phyloP scores from a whole-genome alignment of 495 filamentous ascomycete species.

The Hapsidospora chrysogenum region DNA sequence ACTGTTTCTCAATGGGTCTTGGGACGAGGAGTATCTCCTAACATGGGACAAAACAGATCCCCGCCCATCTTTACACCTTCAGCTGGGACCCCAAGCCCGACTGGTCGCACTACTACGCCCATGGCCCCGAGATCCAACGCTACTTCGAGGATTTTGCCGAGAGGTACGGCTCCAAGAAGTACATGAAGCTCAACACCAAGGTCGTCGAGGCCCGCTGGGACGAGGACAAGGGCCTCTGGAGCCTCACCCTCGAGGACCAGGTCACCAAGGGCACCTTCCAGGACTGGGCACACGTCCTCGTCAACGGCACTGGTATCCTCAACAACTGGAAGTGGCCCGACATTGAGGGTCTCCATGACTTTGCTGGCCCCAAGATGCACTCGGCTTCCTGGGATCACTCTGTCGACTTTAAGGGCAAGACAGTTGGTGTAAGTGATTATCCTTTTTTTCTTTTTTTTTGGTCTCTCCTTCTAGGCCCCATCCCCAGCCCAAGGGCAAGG shows the following conservation, averaged over 20 bases:
- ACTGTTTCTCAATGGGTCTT: no score
- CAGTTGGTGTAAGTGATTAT: constrained; percentile 30
- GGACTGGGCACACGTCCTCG: constrained; percentile 6
- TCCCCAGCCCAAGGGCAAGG: constrained; percentile 22
- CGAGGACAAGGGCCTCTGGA: background rate
- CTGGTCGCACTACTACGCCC: background rate
- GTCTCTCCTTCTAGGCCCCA: no score
- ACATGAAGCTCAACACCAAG: constrained; percentile 31
- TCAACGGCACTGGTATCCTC: constrained; percentile 7
- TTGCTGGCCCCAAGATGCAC: constrained; percentile 27
- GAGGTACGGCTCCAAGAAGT: constrained; percentile 17
- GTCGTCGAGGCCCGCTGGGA: background rate
- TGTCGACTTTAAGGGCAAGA: constrained; percentile 25
- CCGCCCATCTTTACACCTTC: constrained; percentile 11
- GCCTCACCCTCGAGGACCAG: background rate
- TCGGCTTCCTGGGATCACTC: constrained; percentile 30
- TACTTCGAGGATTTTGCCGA: constrained; percentile 39
- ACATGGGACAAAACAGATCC: no score
- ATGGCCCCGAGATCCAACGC: constrained; percentile 36
- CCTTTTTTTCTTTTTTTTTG: no score
- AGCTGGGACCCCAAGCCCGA: background rate
- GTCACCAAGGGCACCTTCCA: constrained; percentile 2
- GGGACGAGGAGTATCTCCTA: no score
- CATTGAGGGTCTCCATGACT: constrained; percentile 20
- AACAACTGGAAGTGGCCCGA: constrained; percentile 30